Evolutionary conservation across 176 grass and related monocot genomes (phyloP).

Genomic region (Chloris gayana): DNA sequence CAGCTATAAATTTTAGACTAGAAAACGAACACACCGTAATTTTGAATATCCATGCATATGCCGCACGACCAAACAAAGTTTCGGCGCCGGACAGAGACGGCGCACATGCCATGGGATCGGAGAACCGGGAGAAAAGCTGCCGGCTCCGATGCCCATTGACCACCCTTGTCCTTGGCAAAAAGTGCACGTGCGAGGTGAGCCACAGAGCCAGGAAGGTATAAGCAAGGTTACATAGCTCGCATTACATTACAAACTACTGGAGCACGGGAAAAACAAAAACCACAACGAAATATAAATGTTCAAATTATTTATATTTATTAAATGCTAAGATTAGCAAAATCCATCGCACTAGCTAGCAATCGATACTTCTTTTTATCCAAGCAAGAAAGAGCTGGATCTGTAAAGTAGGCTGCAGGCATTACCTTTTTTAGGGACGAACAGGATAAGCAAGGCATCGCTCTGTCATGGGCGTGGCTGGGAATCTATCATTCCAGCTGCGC

Average conservation of each 20-base stretch:
- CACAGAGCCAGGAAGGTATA: neutral
- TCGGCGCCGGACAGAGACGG: neutral
- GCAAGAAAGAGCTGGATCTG: no score
- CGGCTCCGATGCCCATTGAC: conserved; percentile 36
- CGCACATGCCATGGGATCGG: neutral
- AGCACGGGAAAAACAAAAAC: neutral
- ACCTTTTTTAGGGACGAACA: no score
- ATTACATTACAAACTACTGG: neutral
- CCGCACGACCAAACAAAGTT: neutral
- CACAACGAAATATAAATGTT: no score
- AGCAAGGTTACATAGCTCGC: neutral
- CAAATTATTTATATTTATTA: no score
- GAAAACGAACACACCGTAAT: no score
- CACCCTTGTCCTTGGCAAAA: conserved; percentile 1
- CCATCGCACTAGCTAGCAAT: neutral
- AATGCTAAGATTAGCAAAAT: neutral
- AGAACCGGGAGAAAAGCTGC: conserved; percentile 16
- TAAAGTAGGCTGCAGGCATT: no score
- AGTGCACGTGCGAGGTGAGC: conserved; percentile 8
- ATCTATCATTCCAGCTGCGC: no score
- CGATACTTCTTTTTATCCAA: no score
- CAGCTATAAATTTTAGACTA: no score
- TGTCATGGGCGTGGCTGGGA: no score
- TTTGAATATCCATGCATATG: conserved; percentile 30
- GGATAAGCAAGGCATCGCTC: no score